Conservation (phyloP, 306 rosid species). For the Quercus rubra region DNA sequence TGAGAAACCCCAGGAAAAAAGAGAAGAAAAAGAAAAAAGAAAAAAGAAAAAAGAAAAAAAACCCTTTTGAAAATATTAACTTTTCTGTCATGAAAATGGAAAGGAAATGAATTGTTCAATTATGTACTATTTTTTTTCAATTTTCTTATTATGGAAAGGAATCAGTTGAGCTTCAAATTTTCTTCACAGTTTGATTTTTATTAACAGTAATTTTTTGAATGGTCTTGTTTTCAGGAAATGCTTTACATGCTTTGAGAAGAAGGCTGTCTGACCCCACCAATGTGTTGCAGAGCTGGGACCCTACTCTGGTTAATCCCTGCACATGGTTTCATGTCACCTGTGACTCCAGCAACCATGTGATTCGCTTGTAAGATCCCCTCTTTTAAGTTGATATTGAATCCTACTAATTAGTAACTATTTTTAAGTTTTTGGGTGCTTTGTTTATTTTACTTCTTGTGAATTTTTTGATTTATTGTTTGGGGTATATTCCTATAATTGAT, state of each 20-base stretch:
- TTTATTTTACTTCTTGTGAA: neutral
- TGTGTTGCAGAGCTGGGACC: constrained; percentile 97
- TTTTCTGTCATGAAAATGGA: neutral
- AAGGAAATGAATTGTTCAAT: neutral
- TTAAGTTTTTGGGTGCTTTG: too few relatives aligned
- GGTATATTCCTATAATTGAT: constrained; percentile 10
- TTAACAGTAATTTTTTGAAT: neutral
- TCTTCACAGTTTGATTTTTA: constrained; percentile 15
- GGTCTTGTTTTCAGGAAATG: constrained; percentile 56
- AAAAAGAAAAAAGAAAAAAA: neutral
- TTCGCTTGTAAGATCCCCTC: constrained; percentile 64
- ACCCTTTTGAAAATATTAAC: neutral
- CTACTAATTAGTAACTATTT: neutral
- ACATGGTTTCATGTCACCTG: constrained; percentile 98
- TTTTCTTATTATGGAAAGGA: neutral
- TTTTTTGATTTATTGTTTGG: neutral
- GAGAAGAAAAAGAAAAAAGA: neutral
- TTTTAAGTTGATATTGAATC: constrained; percentile 1
- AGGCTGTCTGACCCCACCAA: constrained; percentile 72
- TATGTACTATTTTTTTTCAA: neutral
- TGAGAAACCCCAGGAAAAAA: constrained; percentile 2
- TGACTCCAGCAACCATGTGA: constrained; percentile 66
- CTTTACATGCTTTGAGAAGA: constrained; percentile 73
- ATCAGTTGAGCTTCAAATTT: neutral
- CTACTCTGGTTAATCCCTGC: constrained; percentile 96